These are phyloP conservation scores for Erythrobasidium hasegawianum DNA, from an alignment of 1,284 basidiomycete genomes.

Conservation along the genomic window DNA sequence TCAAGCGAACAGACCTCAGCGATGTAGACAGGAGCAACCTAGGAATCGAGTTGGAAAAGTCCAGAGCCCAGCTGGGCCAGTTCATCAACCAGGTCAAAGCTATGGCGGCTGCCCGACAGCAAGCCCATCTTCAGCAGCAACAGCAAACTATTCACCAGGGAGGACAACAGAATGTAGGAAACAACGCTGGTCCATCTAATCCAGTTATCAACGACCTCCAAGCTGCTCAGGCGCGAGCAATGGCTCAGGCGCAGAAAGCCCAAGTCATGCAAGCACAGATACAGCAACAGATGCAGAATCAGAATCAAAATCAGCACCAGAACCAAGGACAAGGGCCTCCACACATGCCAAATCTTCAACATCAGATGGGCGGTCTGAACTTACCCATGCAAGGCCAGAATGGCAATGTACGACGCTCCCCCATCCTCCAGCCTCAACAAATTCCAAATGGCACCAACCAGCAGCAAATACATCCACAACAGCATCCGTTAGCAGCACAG, in stretches of 20 bases:
- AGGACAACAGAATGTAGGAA: conserved; percentile 6
- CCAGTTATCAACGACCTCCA: conserved; percentile 23
- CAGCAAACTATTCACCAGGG: conserved; percentile 13
- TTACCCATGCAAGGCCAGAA: neutral
- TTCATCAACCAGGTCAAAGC: conserved; percentile 27
- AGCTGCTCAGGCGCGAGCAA: conserved; percentile 25
- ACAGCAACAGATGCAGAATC: conserved; percentile 16
- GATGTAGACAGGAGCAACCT: conserved; percentile 11
- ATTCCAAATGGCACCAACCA: conserved; percentile 9
- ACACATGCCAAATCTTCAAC: neutral
- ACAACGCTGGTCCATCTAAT: neutral
- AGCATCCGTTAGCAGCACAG: neutral
- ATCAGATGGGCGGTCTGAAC: neutral
- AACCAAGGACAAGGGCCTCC: conserved; percentile 7
- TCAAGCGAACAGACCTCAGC: conserved; percentile 15
- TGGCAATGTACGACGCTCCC: neutral
- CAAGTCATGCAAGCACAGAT: conserved; percentile 27
- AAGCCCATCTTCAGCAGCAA: conserved; percentile 1
- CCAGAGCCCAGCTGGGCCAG: conserved; percentile 9
- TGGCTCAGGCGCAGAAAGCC: conserved; percentile 22
- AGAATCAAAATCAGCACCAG: conserved; percentile 1
- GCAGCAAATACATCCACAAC: conserved; percentile 10
- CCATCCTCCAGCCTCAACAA: conserved; percentile 8
- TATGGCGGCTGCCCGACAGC: conserved; percentile 10
- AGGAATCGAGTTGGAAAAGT: conserved; percentile 15